Conservation (phyloP, 2,329 filamentous ascomycete species). For the Clonostachys chloroleuca region DNA sequence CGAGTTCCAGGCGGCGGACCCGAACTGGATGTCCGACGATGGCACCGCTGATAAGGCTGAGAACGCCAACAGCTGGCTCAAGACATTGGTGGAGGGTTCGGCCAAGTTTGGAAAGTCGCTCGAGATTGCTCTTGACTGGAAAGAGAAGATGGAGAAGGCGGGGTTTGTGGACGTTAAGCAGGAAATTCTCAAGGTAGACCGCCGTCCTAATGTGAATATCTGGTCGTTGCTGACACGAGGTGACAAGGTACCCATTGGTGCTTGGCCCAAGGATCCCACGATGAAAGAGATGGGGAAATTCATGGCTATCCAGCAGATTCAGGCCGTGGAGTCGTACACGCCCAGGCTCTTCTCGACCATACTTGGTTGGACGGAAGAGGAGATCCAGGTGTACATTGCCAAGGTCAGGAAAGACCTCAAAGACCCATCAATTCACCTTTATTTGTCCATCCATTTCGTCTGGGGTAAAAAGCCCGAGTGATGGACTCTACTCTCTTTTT, state of each 20-base stretch:
- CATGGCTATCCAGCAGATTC: constrained; percentile 32
- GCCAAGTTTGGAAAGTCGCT: constrained; percentile 22
- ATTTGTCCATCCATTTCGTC: background rate
- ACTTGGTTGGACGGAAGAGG: constrained; percentile 29
- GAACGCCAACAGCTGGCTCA: constrained; percentile 15
- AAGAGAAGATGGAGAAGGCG: constrained; percentile 26
- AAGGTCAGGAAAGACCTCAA: constrained; percentile 32
- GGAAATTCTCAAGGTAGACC: too few species aligned
- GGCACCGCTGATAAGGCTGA: constrained; percentile 16
- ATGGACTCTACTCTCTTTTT: too few species aligned
- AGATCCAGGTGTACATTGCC: constrained; percentile 32
- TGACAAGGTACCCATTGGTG: too few species aligned
- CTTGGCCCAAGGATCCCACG: constrained; percentile 32
- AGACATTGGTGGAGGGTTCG: constrained; percentile 16
- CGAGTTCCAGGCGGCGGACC: constrained; percentile 27
- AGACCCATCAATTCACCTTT: constrained; percentile 5
- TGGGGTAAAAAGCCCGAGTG: background rate
- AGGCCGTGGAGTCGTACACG: constrained; percentile 34
- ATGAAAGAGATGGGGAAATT: constrained; percentile 26
- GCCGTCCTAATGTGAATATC: too few species aligned
- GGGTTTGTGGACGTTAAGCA: constrained; percentile 28
- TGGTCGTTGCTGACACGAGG: too few species aligned
- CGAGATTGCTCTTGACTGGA: constrained; percentile 12
- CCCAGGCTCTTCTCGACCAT: constrained; percentile 28
- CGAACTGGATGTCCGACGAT: constrained; percentile 17